phyloP scores from a whole-genome alignment of 805 yeast species.

The Grigorovia humatica region DNA sequence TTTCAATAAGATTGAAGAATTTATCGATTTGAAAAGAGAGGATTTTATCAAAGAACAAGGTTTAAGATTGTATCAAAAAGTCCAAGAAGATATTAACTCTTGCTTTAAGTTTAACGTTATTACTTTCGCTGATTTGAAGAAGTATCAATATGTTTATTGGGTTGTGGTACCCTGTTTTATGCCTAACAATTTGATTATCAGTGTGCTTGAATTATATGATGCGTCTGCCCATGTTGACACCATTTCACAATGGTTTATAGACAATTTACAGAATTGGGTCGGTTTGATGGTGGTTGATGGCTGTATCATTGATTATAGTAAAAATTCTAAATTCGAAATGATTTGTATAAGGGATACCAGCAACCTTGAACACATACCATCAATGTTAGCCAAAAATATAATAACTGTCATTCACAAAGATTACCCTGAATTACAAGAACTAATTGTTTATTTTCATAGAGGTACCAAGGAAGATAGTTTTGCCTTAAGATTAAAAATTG shows the following conservation, averaged over 20 bases:
- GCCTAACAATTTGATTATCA: slow-evolving; percentile 6
- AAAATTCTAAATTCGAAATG: slow-evolving; percentile 6
- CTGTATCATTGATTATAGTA: slow-evolving; percentile 13
- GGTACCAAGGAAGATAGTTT: slow-evolving; percentile 4
- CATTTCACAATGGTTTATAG: slow-evolving; percentile 12
- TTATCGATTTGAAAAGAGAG: slow-evolving; percentile 58
- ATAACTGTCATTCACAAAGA: slow-evolving; percentile 34
- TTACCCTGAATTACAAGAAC: slow-evolving; percentile 26
- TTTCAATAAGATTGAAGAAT: slow-evolving; percentile 79
- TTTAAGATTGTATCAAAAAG: slow-evolving; percentile 18
- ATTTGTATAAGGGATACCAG: slow-evolving; percentile 35
- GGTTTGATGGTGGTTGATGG: slow-evolving; percentile 17
- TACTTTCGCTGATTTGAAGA: slow-evolving; percentile 81
- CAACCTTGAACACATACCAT: slow-evolving; percentile 31
- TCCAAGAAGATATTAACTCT: slow-evolving; percentile 22
- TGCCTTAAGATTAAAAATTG: not conserved
- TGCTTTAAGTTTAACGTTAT: slow-evolving; percentile 37
- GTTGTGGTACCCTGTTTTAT: slow-evolving; percentile 62
- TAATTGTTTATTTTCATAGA: slow-evolving; percentile 34
- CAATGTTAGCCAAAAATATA: slow-evolving; percentile 50
- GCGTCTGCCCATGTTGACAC: not conserved
- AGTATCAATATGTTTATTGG: slow-evolving; percentile 86
- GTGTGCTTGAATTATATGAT: not conserved
- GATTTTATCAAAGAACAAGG: slow-evolving; percentile 40
- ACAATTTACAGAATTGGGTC: slow-evolving; percentile 18